Evolutionary conservation across 768 basidiomycete species (phyloP).

Genomic region (Pleurotus giganteus): DNA sequence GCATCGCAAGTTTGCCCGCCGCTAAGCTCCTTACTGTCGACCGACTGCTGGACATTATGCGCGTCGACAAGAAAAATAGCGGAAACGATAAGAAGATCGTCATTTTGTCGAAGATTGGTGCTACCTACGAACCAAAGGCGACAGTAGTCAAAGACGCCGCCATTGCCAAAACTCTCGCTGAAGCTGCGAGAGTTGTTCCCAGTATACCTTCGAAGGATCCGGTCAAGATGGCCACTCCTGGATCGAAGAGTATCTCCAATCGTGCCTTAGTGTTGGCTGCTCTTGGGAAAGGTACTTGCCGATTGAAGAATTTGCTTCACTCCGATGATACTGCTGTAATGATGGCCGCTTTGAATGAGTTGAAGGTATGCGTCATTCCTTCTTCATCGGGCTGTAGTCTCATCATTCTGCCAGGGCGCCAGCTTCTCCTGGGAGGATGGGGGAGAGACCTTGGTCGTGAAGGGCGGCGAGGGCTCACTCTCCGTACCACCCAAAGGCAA

Average conservation of each 20-base stretch:
- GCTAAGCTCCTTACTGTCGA: conserved; percentile 75
- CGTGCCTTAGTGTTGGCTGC: conserved; percentile 92
- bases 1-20: conserved; percentile 69
- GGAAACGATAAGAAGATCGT: conserved; percentile 93
- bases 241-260: conserved; percentile 96
- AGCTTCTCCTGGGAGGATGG: conserved; percentile 94
- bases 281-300: conserved; percentile 83
- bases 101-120: conserved; percentile 85
- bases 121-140: conserved; percentile 89
- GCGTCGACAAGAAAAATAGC: conserved; percentile 96
- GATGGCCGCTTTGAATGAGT: conserved; percentile 90
- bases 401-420: conserved; percentile 61
- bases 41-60: conserved; percentile 89
- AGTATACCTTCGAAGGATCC: conserved; percentile 61
- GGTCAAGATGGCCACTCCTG: conserved; percentile 83
- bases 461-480: conserved; percentile 81
- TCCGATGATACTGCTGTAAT: conserved; percentile 99
- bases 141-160: conserved; percentile 79
- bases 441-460: conserved; percentile 91
- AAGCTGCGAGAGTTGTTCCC: conserved; percentile 74
- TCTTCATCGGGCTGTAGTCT: background rate
- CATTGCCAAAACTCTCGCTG: conserved; percentile 79
- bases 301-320: conserved; percentile 87
- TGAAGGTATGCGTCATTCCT: conserved; percentile 56
- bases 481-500: conserved; percentile 75